Conservation (phyloP, 1,284 basidiomycete genomes). For the Trichosporon sp. region DNA sequence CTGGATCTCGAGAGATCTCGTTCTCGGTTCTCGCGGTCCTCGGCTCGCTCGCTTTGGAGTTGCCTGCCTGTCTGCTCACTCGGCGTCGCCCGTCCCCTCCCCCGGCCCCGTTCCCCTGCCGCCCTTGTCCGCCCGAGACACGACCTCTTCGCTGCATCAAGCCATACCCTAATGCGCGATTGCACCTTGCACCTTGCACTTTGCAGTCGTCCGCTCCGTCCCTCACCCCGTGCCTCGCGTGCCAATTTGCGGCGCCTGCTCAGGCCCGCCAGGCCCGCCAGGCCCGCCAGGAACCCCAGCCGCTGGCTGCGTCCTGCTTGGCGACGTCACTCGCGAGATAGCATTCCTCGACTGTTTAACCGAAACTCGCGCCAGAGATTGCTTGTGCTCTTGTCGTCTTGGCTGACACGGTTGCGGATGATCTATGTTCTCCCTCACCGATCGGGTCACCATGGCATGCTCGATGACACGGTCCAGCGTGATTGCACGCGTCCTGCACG, state of each 20-base stretch:
- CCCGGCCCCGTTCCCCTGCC: neutral
- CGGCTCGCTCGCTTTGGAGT: neutral
- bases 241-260: neutral
- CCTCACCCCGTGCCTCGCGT: neutral
- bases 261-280: neutral
- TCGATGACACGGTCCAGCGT: too few species aligned
- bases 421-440: neutral
- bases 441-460: neutral
- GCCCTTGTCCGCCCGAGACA: neutral
- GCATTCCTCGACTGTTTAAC: slow-evolving; percentile 1
- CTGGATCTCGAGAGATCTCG: slow-evolving; percentile 1
- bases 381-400: neutral
- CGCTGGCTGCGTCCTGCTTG: neutral
- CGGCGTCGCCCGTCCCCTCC: neutral
- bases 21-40: slow-evolving; percentile 2
- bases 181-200: too few species aligned
- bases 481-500: too few species aligned
- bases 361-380: neutral
- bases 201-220: too few species aligned
- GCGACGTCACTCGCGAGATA: neutral
- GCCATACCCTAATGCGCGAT: neutral
- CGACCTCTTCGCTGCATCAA: neutral
- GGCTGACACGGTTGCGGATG: neutral
- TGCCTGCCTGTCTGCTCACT: neutral
- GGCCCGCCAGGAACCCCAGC: neutral